phyloP scores from a whole-genome alignment of 805 yeast genomes.

The Metahyphopichia silvanorum region DNA sequence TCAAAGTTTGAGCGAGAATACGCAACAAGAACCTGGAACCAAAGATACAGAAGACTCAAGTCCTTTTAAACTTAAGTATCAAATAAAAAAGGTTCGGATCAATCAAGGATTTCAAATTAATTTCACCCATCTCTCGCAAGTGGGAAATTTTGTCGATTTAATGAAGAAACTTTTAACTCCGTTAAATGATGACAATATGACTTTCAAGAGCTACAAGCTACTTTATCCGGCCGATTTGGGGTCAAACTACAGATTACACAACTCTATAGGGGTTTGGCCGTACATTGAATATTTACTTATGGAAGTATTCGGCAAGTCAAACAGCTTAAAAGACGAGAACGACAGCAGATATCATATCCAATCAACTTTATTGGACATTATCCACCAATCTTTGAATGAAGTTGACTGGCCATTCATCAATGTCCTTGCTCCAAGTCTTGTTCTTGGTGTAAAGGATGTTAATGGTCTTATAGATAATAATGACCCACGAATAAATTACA shows the following conservation, averaged over 20 bases:
- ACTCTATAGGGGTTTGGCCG: slow-evolving; percentile 66
- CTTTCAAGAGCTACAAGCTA: slow-evolving; percentile 32
- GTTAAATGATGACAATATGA: slow-evolving; percentile 15
- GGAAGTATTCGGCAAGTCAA: slow-evolving; percentile 59
- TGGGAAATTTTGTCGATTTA: slow-evolving; percentile 59
- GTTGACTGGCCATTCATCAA: slow-evolving; percentile 45
- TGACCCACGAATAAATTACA: slow-evolving; percentile 14
- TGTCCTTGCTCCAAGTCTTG: slow-evolving; percentile 48
- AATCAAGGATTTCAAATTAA: slow-evolving; percentile 29
- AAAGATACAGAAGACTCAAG: slow-evolving; percentile 10
- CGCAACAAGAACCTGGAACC: neutral
- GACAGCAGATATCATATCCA: slow-evolving; percentile 43
- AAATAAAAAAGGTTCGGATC: slow-evolving; percentile 10
- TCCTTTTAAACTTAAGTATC: slow-evolving; percentile 2
- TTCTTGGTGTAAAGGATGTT: slow-evolving; percentile 19
- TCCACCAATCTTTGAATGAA: slow-evolving; percentile 35
- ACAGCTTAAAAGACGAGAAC: slow-evolving; percentile 31
- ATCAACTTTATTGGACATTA: slow-evolving; percentile 47
- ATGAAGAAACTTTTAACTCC: slow-evolving; percentile 41
- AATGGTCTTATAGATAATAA: slow-evolving; percentile 19
- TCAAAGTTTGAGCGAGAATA: slow-evolving; percentile 16
- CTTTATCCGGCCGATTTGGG: slow-evolving; percentile 69
- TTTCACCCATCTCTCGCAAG: slow-evolving; percentile 48
- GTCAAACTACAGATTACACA: slow-evolving; percentile 44
- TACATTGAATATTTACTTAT: slow-evolving; percentile 71